Evolutionary conservation across 148 eudicot species (phyloP).

Genomic region (Chenopodium formosanum): DNA sequence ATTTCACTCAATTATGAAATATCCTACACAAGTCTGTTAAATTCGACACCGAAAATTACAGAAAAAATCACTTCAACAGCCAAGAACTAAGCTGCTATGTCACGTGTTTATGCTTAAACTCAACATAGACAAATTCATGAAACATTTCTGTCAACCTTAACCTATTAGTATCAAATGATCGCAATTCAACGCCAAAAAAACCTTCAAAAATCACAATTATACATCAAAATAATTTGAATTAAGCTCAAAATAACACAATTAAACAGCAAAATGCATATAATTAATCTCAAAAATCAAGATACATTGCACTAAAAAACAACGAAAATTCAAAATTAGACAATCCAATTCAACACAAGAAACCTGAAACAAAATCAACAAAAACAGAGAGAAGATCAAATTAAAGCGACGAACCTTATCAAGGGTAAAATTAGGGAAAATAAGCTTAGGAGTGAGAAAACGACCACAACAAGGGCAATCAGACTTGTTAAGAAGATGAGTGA

Average conservation of each 20-base stretch:
- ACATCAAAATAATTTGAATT: background rate
- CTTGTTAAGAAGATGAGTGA: conserved; percentile 63
- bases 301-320: background rate
- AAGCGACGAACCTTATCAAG: conserved; percentile 62
- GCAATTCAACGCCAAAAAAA: background rate
- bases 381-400: background rate
- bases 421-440: conserved; percentile 75
- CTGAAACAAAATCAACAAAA: too few species aligned
- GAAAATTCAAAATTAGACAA: background rate
- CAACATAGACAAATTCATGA: background rate
- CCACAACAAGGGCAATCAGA: conserved; percentile 77
- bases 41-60: background rate
- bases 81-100: background rate
- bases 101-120: background rate
- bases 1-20: background rate
- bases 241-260: background rate
- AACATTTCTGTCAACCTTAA: background rate
- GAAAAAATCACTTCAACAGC: background rate
- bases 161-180: background rate
- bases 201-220: background rate
- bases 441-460: conserved; percentile 49
- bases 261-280: background rate
- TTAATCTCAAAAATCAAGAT: background rate
- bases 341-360: background rate
- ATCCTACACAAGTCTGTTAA: background rate